Evolutionary conservation across 176 grass and related monocot species (phyloP), one percentile per base, ranked within the genome.

Genomic region (Chloris gayana): DNA sequence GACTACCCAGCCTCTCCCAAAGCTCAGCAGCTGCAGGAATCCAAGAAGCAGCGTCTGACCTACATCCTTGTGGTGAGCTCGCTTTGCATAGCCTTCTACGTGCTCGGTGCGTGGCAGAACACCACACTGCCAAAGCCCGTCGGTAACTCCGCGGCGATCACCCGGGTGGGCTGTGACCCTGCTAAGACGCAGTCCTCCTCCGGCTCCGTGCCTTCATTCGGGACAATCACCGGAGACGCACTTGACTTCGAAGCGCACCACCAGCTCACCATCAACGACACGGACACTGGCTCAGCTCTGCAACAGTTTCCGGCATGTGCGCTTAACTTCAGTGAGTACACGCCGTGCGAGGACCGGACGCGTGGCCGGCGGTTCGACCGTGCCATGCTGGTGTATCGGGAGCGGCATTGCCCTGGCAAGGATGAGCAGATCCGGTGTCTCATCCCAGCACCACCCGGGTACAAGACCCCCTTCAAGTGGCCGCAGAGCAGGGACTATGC

Each of bases 51-150:
- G 86, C 84, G 96, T 13, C 73, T 99, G 54, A 86, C 90, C 21
- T 91, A 99, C 82, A 74, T 95, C 30, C 60, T 99, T 2, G 79
- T 78, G 24, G 86, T 91, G 41, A 89, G 84, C 73, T 69, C 71
- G 14, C 96, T 99, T 44, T 99, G 96, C 63, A 25, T 93, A 10
- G 81, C 92, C 72, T 99, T 93, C 88, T 99, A 95, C 53, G 77
- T 91, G 44, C 82, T 99, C 18, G 96, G 96, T 19, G 84, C 96
- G 34, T 99, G 88, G 88, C 96, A 99, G 78, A 95, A 99, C 79
- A 84, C 84, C 72, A 73, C 85, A 0, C 19, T 89, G 56, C 85
- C 88, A 0, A 84, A 83, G 70, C 72, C 91, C 1, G 53, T 82
- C 4, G 56, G 22, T 19, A 85, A 83, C 51, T 76, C 84, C 0